phyloP scores from a whole-genome alignment of 768 basidiomycete genomes.

The Guyanaporus albipodus region DNA sequence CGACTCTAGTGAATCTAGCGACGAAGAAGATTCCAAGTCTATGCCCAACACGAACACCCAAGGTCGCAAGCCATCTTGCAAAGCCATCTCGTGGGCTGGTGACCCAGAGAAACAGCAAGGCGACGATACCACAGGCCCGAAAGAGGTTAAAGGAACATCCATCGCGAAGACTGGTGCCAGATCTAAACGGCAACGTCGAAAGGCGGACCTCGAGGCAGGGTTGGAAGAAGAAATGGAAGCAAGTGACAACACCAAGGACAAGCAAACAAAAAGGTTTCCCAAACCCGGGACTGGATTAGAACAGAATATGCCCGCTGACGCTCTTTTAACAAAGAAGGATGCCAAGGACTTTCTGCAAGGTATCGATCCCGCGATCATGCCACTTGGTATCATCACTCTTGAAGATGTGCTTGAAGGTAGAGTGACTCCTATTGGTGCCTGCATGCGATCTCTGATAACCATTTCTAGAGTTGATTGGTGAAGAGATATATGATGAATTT shows the following conservation, averaged over 20 bases:
- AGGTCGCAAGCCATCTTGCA: constrained; percentile 20
- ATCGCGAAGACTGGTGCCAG: constrained; percentile 14
- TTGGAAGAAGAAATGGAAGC: constrained; percentile 10
- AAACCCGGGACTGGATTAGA: constrained; percentile 48
- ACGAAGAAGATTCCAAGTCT: constrained; percentile 34
- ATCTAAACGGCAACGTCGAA: constrained; percentile 8
- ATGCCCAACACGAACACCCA: constrained; percentile 15
- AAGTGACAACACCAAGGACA: constrained; percentile 18
- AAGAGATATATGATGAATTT: constrained; percentile 92
- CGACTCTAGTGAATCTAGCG: constrained; percentile 46
- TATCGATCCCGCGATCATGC: constrained; percentile 78
- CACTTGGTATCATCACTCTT: constrained; percentile 87
- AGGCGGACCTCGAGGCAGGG: constrained; percentile 26
- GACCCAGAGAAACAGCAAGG: constrained; percentile 31
- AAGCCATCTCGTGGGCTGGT: constrained; percentile 32
- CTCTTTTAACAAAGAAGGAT: constrained; percentile 68
- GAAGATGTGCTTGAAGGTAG: constrained; percentile 89
- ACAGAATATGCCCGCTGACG: constrained; percentile 87
- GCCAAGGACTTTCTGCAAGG: constrained; percentile 84
- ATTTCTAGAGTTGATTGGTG: constrained; percentile 77
- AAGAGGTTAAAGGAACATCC: constrained; percentile 11
- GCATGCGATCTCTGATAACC: neutral
- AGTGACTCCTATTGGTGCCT: constrained; percentile 1
- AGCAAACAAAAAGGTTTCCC: constrained; percentile 28
- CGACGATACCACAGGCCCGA: constrained; percentile 19